phyloP scores from a whole-genome alignment of 1,284 basidiomycete genomes.

The Stereum hirsutum region DNA sequence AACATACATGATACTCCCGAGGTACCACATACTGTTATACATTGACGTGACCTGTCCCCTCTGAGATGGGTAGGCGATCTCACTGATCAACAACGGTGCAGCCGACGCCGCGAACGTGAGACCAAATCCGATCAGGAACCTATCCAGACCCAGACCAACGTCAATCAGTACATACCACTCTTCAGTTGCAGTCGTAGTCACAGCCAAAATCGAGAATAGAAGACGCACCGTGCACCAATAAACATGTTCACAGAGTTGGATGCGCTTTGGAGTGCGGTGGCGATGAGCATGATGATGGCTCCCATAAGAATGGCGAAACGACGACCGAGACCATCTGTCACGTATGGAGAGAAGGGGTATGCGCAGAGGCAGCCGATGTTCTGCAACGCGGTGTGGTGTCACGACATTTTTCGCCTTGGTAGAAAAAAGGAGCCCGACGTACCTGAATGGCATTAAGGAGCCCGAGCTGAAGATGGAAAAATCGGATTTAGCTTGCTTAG shows the following conservation, averaged over 20 bases:
- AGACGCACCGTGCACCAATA: constrained; percentile 57
- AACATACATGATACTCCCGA: constrained; percentile 34
- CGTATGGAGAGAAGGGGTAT: constrained; percentile 59
- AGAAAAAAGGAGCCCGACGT: constrained; percentile 1
- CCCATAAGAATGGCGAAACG: constrained; percentile 47
- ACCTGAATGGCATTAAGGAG: constrained; percentile 70
- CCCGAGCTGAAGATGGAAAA: constrained; percentile 33
- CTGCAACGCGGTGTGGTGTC: constrained; percentile 20
- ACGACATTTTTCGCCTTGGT: not conserved
- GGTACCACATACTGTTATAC: constrained; percentile 47
- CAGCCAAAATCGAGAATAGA: too few relatives aligned
- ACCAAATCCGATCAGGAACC: constrained; percentile 47
- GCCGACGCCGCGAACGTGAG: constrained; percentile 39
- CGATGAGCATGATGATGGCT: constrained; percentile 51
- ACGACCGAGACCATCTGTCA: constrained; percentile 60
- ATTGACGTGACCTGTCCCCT: constrained; percentile 42
- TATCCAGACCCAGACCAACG: too few relatives aligned
- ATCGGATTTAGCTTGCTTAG: not conserved
- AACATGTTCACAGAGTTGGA: constrained; percentile 74
- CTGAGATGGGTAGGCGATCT: constrained; percentile 45
- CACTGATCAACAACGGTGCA: constrained; percentile 45
- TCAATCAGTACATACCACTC: too few relatives aligned
- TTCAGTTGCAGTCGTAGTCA: too few relatives aligned
- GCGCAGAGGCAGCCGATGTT: constrained; percentile 58
- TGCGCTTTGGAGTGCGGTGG: constrained; percentile 63